Conservation (phyloP, 805 yeast species). For the Clavispora asparagi region DNA sequence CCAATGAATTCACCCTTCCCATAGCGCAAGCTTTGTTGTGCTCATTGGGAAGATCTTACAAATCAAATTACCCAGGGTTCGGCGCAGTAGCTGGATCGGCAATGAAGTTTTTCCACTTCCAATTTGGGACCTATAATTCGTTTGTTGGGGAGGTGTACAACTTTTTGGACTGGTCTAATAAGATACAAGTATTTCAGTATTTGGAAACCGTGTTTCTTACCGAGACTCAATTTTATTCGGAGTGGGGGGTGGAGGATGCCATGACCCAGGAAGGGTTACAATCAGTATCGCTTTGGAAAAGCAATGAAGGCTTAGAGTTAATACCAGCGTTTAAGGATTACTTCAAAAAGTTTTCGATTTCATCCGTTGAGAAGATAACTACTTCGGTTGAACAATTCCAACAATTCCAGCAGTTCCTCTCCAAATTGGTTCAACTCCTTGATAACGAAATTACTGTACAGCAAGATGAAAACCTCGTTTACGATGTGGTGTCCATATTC, state of each 20-base stretch:
- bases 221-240: conserved; percentile 9
- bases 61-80: not conserved
- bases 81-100: not conserved
- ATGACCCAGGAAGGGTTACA: conserved; percentile 1
- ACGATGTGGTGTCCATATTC: conserved; percentile 40
- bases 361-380: conserved; percentile 19
- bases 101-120: conserved; percentile 15
- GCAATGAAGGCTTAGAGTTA: conserved; percentile 15
- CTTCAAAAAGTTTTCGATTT: conserved; percentile 43
- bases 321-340: conserved; percentile 39
- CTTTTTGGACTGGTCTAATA: conserved; percentile 25
- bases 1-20: conserved; percentile 38
- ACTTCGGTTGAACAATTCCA: conserved; percentile 19
- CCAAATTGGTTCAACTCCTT: conserved; percentile 16
- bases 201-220: conserved; percentile 25
- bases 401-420: conserved; percentile 17
- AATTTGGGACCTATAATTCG: conserved; percentile 26
- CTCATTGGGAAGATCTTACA: not conserved
- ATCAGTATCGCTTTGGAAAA: not conserved
- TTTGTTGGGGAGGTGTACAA: conserved; percentile 38
- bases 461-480: conserved; percentile 7
- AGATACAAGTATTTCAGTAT: conserved; percentile 19
- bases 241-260: conserved; percentile 1
- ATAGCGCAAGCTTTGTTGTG: conserved; percentile 34
- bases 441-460: conserved; percentile 4